Evolutionary conservation across 2,329 filamentous ascomycete species (phyloP).

Genomic region (Scleromitrula shiraiana): DNA sequence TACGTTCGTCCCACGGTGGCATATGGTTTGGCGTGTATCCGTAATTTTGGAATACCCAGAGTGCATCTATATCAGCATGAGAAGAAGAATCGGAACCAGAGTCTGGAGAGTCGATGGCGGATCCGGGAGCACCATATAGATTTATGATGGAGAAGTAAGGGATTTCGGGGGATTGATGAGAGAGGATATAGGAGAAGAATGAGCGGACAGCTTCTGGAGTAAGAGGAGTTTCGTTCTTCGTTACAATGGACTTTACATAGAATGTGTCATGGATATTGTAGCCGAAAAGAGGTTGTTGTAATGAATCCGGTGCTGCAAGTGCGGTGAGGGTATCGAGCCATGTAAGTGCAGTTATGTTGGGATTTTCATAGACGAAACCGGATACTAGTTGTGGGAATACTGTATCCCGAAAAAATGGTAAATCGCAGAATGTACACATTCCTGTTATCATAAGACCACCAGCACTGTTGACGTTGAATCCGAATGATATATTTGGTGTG

Average conservation of each 20-base stretch:
- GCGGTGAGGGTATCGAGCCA: conserved; percentile 30
- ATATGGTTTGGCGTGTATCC: conserved; percentile 8
- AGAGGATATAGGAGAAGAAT: conserved; percentile 11
- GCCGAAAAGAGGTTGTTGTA: conserved; percentile 31
- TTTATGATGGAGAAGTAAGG: conserved; percentile 21
- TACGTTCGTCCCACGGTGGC: conserved; percentile 13
- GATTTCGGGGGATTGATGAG: conserved; percentile 8
- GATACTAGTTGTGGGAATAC: conserved; percentile 34
- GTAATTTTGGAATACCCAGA: conserved; percentile 22
- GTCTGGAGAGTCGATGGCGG: conserved; percentile 12
- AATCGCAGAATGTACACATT: conserved; percentile 33
- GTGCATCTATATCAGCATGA: conserved; percentile 16
- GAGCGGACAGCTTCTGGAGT: conserved; percentile 5
- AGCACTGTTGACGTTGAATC: conserved; percentile 34
- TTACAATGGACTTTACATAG: conserved; percentile 6
- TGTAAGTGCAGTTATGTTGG: conserved; percentile 19
- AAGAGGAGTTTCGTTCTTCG: conserved; percentile 10
- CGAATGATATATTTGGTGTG: conserved; percentile 34
- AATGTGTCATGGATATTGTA: conserved; percentile 36
- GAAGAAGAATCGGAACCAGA: not conserved
- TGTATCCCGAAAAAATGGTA: conserved; percentile 31
- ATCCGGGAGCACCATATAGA: conserved; percentile 18
- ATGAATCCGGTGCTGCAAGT: conserved; percentile 7
- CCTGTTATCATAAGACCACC: conserved; percentile 31
- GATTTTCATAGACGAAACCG: conserved; percentile 26